phyloP scores from a whole-genome alignment of 2,329 filamentous ascomycete species.

The Mycosphaerella sp. region DNA sequence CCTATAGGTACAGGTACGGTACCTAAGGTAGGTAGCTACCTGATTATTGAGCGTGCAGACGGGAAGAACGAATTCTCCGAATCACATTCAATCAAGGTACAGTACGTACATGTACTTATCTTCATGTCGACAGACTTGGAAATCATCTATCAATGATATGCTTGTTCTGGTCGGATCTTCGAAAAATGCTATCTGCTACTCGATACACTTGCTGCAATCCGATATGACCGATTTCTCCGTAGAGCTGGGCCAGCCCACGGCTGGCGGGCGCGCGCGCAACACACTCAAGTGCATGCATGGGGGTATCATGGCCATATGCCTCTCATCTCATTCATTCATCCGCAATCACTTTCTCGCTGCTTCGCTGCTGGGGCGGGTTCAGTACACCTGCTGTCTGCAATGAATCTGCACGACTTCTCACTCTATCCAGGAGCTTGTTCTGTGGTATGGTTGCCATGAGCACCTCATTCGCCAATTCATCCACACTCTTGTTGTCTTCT shows the following conservation, averaged over 20 bases:
- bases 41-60: no score
- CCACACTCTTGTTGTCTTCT: not conserved
- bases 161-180: no score
- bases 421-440: slow-evolving; percentile 1
- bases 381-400: not conserved
- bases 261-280: not conserved
- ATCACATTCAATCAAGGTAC: no score
- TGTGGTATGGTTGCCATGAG: not conserved
- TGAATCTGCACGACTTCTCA: not conserved
- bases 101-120: no score
- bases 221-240: not conserved
- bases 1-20: no score
- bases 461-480: slow-evolving; percentile 1
- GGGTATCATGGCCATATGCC: not conserved
- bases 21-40: no score
- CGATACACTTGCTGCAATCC: not conserved
- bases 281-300: not conserved
- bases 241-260: not conserved
- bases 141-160: no score
- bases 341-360: not conserved
- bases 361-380: not conserved
- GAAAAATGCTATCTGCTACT: not conserved
- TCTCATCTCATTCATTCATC: not conserved
- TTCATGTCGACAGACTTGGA: no score
- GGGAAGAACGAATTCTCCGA: no score